A percentile compares a stretch with the other conserved stretches of the same genome.
Conservation (phyloP, 768 basidiomycete genomes). For the Boletus subparvulus region DNA sequence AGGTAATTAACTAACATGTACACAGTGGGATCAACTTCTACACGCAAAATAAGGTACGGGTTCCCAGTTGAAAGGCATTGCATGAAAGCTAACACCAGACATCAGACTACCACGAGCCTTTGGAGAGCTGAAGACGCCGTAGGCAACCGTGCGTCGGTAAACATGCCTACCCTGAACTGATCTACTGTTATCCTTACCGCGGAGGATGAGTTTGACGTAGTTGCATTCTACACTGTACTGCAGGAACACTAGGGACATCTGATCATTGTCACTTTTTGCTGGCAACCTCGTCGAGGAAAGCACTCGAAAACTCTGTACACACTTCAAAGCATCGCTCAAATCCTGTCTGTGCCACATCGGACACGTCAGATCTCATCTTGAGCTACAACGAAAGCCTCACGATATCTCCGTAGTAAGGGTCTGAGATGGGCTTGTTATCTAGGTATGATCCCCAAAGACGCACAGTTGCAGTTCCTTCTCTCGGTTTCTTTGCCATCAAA, state of each 20-base stretch:
- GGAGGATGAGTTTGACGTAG: not conserved
- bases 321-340: conserved; percentile 81
- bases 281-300: conserved; percentile 70
- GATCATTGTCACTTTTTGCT: conserved; percentile 27
- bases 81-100: conserved; percentile 6
- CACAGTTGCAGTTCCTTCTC: conserved; percentile 59
- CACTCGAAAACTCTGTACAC: conserved; percentile 70
- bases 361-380: conserved; percentile 2
- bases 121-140: conserved; percentile 89
- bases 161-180: conserved; percentile 76
- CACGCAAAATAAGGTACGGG: conserved; percentile 82
- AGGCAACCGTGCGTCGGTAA: conserved; percentile 74
- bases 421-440: conserved; percentile 68
- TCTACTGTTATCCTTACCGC: not conserved
- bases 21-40: conserved; percentile 89
- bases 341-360: conserved; percentile 45
- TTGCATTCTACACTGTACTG: conserved; percentile 11
- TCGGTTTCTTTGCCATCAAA: conserved; percentile 53
- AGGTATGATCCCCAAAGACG: conserved; percentile 81
- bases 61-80: not conserved
- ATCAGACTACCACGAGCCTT: conserved; percentile 84
- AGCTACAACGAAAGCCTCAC: conserved; percentile 37
- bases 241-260: not conserved
- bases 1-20: not conserved
- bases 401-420: conserved; percentile 80